Conservation (phyloP, 352 stramenopile species). For the Phytopythium aichiense region DNA sequence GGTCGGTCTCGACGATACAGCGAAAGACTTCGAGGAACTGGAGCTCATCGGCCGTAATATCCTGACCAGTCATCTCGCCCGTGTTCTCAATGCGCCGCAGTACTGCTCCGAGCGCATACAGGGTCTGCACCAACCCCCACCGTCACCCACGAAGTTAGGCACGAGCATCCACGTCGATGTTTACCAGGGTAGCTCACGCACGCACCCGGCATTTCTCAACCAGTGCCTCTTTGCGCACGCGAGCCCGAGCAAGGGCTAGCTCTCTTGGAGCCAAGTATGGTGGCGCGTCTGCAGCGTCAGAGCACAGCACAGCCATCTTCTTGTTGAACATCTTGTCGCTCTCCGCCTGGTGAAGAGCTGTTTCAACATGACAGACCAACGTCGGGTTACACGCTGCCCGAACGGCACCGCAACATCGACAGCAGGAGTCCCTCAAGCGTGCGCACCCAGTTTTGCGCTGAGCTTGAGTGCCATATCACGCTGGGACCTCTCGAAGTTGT, state of each 20-base stretch:
- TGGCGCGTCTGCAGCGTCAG: conserved; percentile 46
- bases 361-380: conserved; percentile 1
- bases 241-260: conserved; percentile 46
- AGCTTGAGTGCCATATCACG: conserved; percentile 42
- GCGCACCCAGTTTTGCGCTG: conserved; percentile 38
- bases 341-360: conserved; percentile 57
- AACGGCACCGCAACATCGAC: neutral
- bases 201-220: conserved; percentile 51
- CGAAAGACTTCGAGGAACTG: conserved; percentile 66
- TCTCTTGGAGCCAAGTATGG: conserved; percentile 57
- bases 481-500: conserved; percentile 46
- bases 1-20: conserved; percentile 62
- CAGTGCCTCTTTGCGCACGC: conserved; percentile 51
- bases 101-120: conserved; percentile 41
- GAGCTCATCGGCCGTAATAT: conserved; percentile 50
- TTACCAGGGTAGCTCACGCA: neutral
- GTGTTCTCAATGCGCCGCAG: conserved; percentile 43
- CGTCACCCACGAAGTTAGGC: neutral
- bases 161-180: neutral
- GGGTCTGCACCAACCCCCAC: conserved; percentile 19
- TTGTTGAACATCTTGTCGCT: conserved; percentile 63
- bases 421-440: neutral
- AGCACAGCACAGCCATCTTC: conserved; percentile 43
- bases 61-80: conserved; percentile 33
- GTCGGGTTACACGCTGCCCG: neutral